Percentiles rank a stretch among this genome's conserved stretches.
phyloP scores from a whole-genome alignment of 176 grass and related monocot species.

The Carex kokanica region DNA sequence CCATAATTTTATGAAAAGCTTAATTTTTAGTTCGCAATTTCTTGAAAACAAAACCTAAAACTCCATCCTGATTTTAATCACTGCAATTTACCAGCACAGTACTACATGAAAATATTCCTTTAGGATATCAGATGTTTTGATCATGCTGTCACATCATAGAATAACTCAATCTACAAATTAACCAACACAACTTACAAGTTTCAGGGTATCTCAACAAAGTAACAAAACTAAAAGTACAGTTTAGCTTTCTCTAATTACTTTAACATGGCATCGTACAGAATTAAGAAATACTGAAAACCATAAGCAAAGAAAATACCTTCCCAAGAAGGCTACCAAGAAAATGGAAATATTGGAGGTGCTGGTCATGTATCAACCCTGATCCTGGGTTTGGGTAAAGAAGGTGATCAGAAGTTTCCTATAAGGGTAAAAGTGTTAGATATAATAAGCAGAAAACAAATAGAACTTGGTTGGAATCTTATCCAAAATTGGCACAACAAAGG shows the following conservation, averaged over 20 bases:
- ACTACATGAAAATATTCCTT: not conserved
- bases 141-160: not conserved
- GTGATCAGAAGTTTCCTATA: conserved; percentile 85
- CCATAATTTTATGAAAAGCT: not conserved
- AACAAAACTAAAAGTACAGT: not conserved
- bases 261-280: not conserved
- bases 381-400: conserved; percentile 95
- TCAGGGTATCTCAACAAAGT: not conserved
- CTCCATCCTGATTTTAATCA: not conserved
- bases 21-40: not conserved
- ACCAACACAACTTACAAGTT: conserved; percentile 3
- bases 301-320: conserved; percentile 55
- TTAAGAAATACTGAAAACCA: conserved; percentile 6
- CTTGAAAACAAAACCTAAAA: not conserved
- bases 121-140: not conserved
- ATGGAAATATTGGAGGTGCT: conserved; percentile 84
- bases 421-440: conserved; percentile 15
- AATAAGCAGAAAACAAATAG: conserved; percentile 6
- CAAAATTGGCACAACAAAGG: conserved; percentile 1
- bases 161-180: not conserved
- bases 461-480: conserved; percentile 1
- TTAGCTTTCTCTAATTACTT: not conserved
- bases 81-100: not conserved
- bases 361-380: conserved; percentile 91
- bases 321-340: conserved; percentile 96